These are phyloP conservation scores for Colletotrichum nymphaeae DNA, from an alignment of 2,329 filamentous ascomycete genomes.

Conservation along the genomic window DNA sequence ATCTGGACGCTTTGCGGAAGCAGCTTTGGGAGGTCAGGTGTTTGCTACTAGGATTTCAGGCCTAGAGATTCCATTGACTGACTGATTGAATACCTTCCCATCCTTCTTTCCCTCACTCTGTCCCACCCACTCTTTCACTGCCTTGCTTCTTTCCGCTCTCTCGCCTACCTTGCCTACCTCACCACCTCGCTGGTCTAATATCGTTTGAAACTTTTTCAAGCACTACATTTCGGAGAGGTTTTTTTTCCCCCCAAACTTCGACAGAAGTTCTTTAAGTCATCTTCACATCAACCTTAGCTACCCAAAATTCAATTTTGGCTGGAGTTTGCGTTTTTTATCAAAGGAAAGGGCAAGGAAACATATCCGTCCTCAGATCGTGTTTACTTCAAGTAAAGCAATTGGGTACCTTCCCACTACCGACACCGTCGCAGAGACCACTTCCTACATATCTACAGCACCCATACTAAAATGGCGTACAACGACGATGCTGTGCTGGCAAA, in stretches of 20 bases:
- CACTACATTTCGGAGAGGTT: not conserved
- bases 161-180: not conserved
- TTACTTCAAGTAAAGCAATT: not conserved
- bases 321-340: not conserved
- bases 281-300: not conserved
- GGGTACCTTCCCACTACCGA: not conserved
- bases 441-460: not conserved
- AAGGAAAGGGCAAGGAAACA: not conserved
- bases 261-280: slow-evolving; percentile 19
- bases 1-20: slow-evolving; percentile 22
- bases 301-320: not conserved
- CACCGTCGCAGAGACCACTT: not conserved
- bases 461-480: slow-evolving; percentile 82
- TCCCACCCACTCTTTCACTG: not conserved
- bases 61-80: slow-evolving; percentile 17
- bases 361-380: not conserved
- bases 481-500: slow-evolving; percentile 96
- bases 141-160: not conserved
- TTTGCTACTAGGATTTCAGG: slow-evolving; percentile 27
- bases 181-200: not conserved
- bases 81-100: slow-evolving; percentile 27
- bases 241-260: not conserved
- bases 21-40: slow-evolving; percentile 18
- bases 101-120: not conserved
- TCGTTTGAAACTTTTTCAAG: not conserved